A percentile compares a stretch with the other conserved stretches of the same genome.
Evolutionary conservation across 148 eudicot genomes (phyloP).

Genomic region (Camellia lanceoleosa): DNA sequence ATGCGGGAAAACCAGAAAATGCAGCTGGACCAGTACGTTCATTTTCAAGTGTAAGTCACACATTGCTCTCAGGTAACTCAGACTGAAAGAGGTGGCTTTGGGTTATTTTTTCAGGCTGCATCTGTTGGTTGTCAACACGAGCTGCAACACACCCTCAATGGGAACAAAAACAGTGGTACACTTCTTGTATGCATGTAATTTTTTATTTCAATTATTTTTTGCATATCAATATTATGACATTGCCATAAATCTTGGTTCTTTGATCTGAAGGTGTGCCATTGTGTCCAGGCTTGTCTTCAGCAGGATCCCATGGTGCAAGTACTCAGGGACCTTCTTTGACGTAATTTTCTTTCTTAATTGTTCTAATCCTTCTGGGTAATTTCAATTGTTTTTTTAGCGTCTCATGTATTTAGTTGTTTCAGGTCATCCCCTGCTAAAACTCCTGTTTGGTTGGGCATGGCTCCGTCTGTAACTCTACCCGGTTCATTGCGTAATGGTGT

Average conservation of each 20-base stretch:
- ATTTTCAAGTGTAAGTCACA: not conserved
- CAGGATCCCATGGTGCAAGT: constrained; percentile 22
- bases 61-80: not conserved
- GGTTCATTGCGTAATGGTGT: constrained; percentile 16
- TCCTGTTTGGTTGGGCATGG: constrained; percentile 33
- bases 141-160: constrained; percentile 14
- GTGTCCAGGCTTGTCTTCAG: constrained; percentile 31
- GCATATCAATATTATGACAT: not conserved
- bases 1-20: constrained; percentile 16
- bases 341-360: constrained; percentile 29
- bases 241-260: not conserved
- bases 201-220: not conserved
- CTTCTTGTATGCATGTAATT: not conserved
- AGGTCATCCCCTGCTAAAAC: constrained; percentile 31
- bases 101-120: constrained; percentile 27
- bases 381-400: not conserved
- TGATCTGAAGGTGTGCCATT: constrained; percentile 16
- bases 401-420: constrained; percentile 16
- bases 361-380: not conserved
- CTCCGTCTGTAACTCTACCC: constrained; percentile 20
- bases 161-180: constrained; percentile 30
- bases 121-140: constrained; percentile 19
- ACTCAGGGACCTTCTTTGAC: constrained; percentile 22
- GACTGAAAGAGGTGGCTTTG: not conserved
- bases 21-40: constrained; percentile 19